A percentile compares a stretch with the other conserved stretches of the same genome.
Evolutionary conservation across 2,329 filamentous ascomycete genomes (phyloP).

Genomic region (Juglanconis oblonga): DNA sequence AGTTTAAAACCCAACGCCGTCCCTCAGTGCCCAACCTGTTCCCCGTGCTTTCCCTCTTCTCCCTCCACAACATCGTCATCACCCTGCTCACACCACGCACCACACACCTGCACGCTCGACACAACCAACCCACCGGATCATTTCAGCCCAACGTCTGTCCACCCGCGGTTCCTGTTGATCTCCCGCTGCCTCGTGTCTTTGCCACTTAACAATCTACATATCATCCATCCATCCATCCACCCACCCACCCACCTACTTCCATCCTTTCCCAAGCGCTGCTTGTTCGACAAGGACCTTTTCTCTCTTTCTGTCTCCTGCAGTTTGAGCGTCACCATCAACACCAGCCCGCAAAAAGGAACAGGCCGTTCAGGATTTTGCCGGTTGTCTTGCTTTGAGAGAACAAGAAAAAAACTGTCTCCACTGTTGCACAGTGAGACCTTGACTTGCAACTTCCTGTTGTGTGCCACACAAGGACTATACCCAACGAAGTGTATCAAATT

Average conservation of each 20-base stretch:
- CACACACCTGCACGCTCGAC: neutral
- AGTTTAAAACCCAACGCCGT: slow-evolving; percentile 20
- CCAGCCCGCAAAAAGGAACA: slow-evolving; percentile 15
- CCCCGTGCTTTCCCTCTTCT: slow-evolving; percentile 7
- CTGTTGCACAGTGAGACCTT: neutral
- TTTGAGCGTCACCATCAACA: slow-evolving; percentile 2
- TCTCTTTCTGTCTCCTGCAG: slow-evolving; percentile 8
- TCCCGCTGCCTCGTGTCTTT: slow-evolving; percentile 13
- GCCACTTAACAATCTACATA: too few species aligned
- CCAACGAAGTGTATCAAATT: slow-evolving; percentile 7
- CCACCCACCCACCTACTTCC: neutral
- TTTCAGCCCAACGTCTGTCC: slow-evolving; percentile 17
- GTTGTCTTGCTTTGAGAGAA: slow-evolving; percentile 4
- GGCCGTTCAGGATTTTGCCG: slow-evolving; percentile 15
- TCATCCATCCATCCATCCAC: slow-evolving; percentile 11
- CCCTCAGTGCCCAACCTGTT: slow-evolving; percentile 19
- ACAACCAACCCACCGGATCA: slow-evolving; percentile 9
- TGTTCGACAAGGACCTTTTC: slow-evolving; percentile 9
- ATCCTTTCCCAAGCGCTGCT: slow-evolving; percentile 7
- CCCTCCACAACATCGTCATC: neutral
- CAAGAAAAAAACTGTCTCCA: neutral
- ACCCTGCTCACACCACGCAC: neutral
- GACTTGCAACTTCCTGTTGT: slow-evolving; percentile 14
- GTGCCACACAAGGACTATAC: slow-evolving; percentile 11
- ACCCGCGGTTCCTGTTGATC: slow-evolving; percentile 17